A percentile compares a stretch with the other conserved stretches of the same genome.
These are phyloP conservation scores for Lachnellula arida DNA, from an alignment of 2,329 filamentous ascomycete genomes.

Conservation along the genomic window DNA sequence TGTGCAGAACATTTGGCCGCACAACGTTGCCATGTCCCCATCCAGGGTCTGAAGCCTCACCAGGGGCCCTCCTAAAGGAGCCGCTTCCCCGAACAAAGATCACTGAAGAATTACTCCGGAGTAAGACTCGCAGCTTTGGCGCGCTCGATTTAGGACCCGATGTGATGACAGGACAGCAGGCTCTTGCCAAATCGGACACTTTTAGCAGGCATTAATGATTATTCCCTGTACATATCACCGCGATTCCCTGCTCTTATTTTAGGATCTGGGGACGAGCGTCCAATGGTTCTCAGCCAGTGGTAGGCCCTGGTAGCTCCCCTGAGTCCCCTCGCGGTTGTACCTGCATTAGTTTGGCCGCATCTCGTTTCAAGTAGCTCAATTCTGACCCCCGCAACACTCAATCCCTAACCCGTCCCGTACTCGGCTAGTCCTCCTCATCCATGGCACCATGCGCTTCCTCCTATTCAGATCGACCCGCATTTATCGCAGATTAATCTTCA, in stretches of 20 bases:
- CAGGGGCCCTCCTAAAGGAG: not conserved
- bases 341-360: conserved; percentile 7
- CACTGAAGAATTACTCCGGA: not conserved
- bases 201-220: not conserved
- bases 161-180: not conserved
- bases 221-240: not conserved
- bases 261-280: not conserved
- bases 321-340: conserved; percentile 7
- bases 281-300: not conserved
- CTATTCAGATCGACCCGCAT: not conserved
- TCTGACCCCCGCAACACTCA: not conserved
- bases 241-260: not conserved
- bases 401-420: not conserved
- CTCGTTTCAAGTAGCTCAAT: not conserved
- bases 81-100: not conserved
- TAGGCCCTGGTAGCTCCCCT: no score
- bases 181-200: not conserved
- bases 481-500: not conserved
- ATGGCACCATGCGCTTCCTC: no score
- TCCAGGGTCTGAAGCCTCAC: not conserved
- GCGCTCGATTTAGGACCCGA: not conserved
- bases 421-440: not conserved
- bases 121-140: not conserved
- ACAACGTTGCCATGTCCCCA: not conserved
- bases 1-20: not conserved